Conservation (phyloP, 768 basidiomycete genomes). For the Rhodosporidiobolus sp. region DNA sequence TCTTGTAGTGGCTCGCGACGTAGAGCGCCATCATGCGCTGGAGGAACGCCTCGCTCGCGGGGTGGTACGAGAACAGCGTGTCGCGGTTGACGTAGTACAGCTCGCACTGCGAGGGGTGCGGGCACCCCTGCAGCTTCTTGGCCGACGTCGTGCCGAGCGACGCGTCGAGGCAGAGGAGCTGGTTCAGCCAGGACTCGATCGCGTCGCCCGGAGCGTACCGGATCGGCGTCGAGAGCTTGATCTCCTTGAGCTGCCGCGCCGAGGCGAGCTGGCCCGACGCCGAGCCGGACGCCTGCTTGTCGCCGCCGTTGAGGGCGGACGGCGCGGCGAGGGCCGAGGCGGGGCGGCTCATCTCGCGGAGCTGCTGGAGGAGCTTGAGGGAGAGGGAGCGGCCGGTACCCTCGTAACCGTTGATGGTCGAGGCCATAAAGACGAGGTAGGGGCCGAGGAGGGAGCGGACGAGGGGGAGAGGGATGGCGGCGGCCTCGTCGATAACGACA, state of each 20-base stretch:
- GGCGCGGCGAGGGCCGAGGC: conserved; percentile 54
- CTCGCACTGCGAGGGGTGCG: conserved; percentile 89
- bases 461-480: conserved; percentile 93
- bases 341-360: conserved; percentile 83
- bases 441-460: conserved; percentile 88
- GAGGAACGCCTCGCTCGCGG: conserved; percentile 93
- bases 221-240: conserved; percentile 92
- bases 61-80: conserved; percentile 94
- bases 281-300: conserved; percentile 24
- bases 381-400: conserved; percentile 98
- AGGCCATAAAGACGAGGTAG: conserved; percentile 97
- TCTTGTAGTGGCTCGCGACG: conserved; percentile 97
- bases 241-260: conserved; percentile 77
- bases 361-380: conserved; percentile 93
- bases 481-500: conserved; percentile 96
- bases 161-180: conserved; percentile 84
- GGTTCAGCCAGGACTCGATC: conserved; percentile 92
- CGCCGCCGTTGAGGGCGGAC: not conserved
- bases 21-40: conserved; percentile 98
- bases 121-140: conserved; percentile 67
- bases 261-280: conserved; percentile 60
- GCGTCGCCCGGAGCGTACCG: conserved; percentile 82
- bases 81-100: conserved; percentile 94
- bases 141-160: conserved; percentile 56
- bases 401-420: conserved; percentile 99